Evolutionary conservation across 371 early-diverging fungal genomes (phyloP), one percentile per base, ranked within the genome.

Genomic region (Choanephora cucurbitarum): DNA sequence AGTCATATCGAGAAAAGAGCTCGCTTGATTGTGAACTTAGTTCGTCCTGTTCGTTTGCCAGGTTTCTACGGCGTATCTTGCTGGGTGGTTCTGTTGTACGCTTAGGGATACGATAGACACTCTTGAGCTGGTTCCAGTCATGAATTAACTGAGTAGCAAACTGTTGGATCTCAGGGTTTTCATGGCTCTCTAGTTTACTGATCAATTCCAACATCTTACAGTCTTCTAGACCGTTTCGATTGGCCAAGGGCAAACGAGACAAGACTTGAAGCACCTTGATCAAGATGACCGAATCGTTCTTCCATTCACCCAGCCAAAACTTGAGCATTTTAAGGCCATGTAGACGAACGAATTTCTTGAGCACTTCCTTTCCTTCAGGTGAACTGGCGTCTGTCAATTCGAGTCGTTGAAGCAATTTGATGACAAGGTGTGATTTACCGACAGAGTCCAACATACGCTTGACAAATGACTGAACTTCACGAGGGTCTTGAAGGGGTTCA

Each of bases 181-280:
- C 70, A 22, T 74, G 68, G 1, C 64, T 57, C 0, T 69, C 70
- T 14, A 81, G 60, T 31, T 66, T 78, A 5, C 69, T 73, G 9
- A 84, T 62, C 19, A 81, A 66, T 18, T 80, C 80, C 49, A 77
- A 72, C 59, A 86, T 71, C 22, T 81, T 73, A 14, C 78, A 75
- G 43, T 90, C 90, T 46, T 88, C 90, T 6, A 90, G 67, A 1
- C 89, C 83, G 62, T 88, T 90, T 33, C 81, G 72, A 28, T 88
- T 88, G 13, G 83, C 69, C 9, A 89, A 67, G 6, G 89, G 88
- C 53, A 70, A 34, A 24, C 50, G 52, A 3, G 54, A 42, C 23
- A 70, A 39, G 3, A 66, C 66, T 14, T 60, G 49, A 3, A 70
- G 11, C 0, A 67, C 61, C 41, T 70, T 73, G 22, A 52, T 50